Base-by-base conservation (phyloP, 2,329 filamentous ascomycete species). In the Exophiala spinifera region DNA sequence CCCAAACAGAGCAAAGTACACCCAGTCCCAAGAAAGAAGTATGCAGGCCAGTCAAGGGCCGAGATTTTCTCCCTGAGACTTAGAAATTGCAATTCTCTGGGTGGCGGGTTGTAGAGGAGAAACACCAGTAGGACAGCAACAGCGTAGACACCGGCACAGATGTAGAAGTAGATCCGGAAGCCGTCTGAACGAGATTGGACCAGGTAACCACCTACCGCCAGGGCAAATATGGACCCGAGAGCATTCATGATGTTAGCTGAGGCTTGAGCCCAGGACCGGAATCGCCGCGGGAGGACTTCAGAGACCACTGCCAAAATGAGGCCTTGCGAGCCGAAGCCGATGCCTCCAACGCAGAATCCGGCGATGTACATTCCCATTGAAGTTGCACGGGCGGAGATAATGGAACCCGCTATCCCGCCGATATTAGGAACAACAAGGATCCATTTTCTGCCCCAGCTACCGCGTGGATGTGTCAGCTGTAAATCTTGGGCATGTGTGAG, bases 1-100 rank as follows among this genome's bases (percentile, higher is more conserved):
- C 73, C 80, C 3, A 84, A 67, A 36, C 83, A 76, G 7, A 84
- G 63, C n/a, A 83, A 71, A 0, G 31, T 31, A 4, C 37, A 11
- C 6, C 55, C 55, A 6, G 31, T 42, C 33, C 31, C 55, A 17
- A 60, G 44, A 15, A 60, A 36, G 8, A 50, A n/a, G 40, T 57
- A 58, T 25, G 43, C 57, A 6, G 33, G 3, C 57, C 57, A 60
- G 51, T 60, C 57, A 19, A 60, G 55, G 15, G 46, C 21, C 4
- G 5, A 7, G 17, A 60, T 15, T 46, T 60, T 60, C 14, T 55
- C 45, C 25, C 28, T 49, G 15, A 53, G 37, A 34, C 49, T 55
- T 15, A 58, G 25, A n/a, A 25, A 40, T 44, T 60, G 57, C 17
- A 55, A 20, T 31, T 53, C 50, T 25, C 57, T 46, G 20, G 55